Conservation (phyloP, 139 green algal species). For the Helicosporidium sp. region DNA sequence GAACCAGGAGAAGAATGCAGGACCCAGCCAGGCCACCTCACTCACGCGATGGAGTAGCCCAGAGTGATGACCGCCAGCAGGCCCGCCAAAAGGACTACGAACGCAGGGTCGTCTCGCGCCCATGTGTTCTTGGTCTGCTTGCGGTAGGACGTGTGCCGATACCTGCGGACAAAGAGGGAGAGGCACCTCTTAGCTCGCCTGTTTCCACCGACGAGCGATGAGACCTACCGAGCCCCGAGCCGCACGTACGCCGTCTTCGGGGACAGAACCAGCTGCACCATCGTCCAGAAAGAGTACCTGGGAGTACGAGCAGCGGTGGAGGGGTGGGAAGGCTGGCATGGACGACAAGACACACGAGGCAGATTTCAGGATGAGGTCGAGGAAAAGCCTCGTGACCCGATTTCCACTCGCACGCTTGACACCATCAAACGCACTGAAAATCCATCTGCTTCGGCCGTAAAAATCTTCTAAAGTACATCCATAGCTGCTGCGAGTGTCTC, state of each 20-base stretch:
- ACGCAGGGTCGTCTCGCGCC: constrained; percentile 89
- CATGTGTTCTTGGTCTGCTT: constrained; percentile 96
- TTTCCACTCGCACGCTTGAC: no score
- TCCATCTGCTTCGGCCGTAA: constrained; percentile 69
- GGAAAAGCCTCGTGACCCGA: no score
- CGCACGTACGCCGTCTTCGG: constrained; percentile 68
- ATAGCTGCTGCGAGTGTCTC: neutral
- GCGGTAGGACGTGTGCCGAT: constrained; percentile 88
- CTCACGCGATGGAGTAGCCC: constrained; percentile 67
- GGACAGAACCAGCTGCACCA: constrained; percentile 75
- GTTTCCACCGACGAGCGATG: no score
- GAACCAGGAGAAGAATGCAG: no score
- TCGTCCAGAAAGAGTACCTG: constrained; percentile 88
- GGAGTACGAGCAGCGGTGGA: neutral
- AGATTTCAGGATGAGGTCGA: no score
- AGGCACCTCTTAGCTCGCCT: no score
- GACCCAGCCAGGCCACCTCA: no score
- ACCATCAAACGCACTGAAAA: constrained; percentile 61
- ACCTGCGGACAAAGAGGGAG: no score
- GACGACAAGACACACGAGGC: no score
- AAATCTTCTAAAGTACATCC: constrained; percentile 48
- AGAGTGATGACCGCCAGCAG: constrained; percentile 46
- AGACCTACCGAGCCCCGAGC: no score
- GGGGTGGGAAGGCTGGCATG: no score
- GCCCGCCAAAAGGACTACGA: constrained; percentile 56